These are phyloP conservation scores for Filobasidium floriforme DNA, from an alignment of 768 basidiomycete species.

Conservation along the genomic window DNA sequence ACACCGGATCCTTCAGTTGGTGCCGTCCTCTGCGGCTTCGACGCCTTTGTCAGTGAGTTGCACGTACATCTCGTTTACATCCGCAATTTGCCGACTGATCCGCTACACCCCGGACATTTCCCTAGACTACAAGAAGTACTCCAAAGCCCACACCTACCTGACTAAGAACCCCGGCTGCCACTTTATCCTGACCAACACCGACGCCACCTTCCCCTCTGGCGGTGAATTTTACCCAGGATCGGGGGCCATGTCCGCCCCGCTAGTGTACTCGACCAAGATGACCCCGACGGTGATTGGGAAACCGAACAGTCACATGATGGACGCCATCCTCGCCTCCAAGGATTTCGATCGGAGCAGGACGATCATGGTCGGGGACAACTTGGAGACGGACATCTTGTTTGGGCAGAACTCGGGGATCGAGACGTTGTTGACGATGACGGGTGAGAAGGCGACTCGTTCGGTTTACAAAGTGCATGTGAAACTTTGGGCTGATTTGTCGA, in stretches of 20 bases:
- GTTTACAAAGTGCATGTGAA: neutral
- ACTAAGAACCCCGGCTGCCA: conserved; percentile 67
- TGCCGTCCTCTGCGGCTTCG: conserved; percentile 93
- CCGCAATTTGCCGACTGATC: neutral
- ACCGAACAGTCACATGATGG: conserved; percentile 83
- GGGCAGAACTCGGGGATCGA: conserved; percentile 76
- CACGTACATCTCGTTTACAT: too few relatives aligned
- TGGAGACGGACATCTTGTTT: conserved; percentile 92
- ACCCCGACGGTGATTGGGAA: conserved; percentile 79
- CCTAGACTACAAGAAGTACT: conserved; percentile 76
- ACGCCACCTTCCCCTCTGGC: conserved; percentile 74
- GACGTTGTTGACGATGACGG: conserved; percentile 87
- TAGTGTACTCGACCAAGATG: conserved; percentile 62
- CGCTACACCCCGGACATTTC: neutral
- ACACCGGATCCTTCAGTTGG: conserved; percentile 64
- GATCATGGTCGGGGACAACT: conserved; percentile 91
- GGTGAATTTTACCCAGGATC: conserved; percentile 69
- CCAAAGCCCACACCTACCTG: conserved; percentile 85
- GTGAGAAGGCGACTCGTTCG: conserved; percentile 46
- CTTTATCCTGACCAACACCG: conserved; percentile 87
- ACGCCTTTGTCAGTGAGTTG: conserved; percentile 58
- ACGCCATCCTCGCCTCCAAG: conserved; percentile 76
- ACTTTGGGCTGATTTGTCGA: neutral
- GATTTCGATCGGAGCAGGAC: conserved; percentile 76
- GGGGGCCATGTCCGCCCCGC: conserved; percentile 73